A percentile compares a stretch with the other conserved stretches of the same genome.
phyloP scores from a whole-genome alignment of 306 rosid species.

The Lablab purpureus region DNA sequence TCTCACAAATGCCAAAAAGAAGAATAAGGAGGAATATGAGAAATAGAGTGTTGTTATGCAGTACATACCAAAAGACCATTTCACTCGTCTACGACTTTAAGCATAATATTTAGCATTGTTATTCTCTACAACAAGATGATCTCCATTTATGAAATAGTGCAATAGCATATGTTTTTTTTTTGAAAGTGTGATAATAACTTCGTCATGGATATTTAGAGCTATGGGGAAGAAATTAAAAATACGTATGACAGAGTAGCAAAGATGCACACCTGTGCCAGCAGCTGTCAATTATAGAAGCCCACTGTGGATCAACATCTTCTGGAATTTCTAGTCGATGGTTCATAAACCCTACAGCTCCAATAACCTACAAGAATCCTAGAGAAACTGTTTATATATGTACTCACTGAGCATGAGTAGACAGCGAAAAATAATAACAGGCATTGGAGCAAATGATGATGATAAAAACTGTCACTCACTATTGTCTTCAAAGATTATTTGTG shows the following conservation, averaged over 20 bases:
- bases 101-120: not conserved
- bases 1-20: not conserved
- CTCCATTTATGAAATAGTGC: not conserved
- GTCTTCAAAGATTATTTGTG: not conserved
- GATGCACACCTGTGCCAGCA: constrained; percentile 84
- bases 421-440: constrained; percentile 18
- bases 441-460: not conserved
- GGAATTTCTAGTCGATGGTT: constrained; percentile 96
- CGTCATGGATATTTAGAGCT: constrained; percentile 5
- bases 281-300: constrained; percentile 89
- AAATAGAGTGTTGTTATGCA: not conserved
- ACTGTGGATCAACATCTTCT: constrained; percentile 81
- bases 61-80: not conserved
- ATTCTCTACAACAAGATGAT: not conserved
- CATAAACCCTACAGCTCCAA: constrained; percentile 99
- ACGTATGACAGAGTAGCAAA: constrained; percentile 22
- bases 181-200: constrained; percentile 20
- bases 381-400: constrained; percentile 51
- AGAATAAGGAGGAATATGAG: not conserved
- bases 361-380: constrained; percentile 72
- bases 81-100: not conserved
- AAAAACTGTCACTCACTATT: not conserved
- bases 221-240: constrained; percentile 20
- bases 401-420: not conserved
- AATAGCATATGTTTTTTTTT: constrained; percentile 8